Percentiles rank a stretch among this genome's conserved stretches.
Conservation (phyloP, 371 early-diverging fungal species). For the Rhizomucor pusillus region DNA sequence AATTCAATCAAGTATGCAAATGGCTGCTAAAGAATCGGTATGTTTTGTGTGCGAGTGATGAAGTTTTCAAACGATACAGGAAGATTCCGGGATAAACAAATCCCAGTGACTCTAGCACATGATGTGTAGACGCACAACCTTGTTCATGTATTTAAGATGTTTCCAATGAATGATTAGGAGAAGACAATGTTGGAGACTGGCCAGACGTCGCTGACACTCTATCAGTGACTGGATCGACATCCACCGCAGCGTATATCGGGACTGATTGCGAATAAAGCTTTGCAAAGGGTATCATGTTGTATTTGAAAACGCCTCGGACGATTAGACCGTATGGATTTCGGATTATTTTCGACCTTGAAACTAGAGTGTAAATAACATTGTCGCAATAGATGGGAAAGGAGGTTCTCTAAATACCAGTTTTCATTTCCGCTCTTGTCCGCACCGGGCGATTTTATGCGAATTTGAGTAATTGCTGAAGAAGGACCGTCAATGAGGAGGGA, state of each 20-base stretch:
- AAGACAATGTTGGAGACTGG: too few species aligned
- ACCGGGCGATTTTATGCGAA: slow-evolving; percentile 56
- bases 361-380: not conserved
- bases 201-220: slow-evolving; percentile 25
- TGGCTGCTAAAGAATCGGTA: too few species aligned
- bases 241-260: slow-evolving; percentile 28
- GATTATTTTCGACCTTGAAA: slow-evolving; percentile 42
- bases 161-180: too few species aligned
- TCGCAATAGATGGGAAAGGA: not conserved
- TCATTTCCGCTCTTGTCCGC: slow-evolving; percentile 43
- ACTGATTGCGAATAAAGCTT: slow-evolving; percentile 21
- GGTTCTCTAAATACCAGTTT: slow-evolving; percentile 20
- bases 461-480: slow-evolving; percentile 41
- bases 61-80: too few species aligned
- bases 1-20: too few species aligned
- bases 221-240: slow-evolving; percentile 33
- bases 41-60: too few species aligned
- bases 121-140: too few species aligned
- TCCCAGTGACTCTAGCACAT: too few species aligned
- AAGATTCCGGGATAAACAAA: too few species aligned
- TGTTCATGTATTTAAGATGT: too few species aligned
- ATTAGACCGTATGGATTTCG: slow-evolving; percentile 56
- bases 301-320: slow-evolving; percentile 55
- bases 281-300: slow-evolving; percentile 28
- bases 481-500: slow-evolving; percentile 24